phyloP scores from a whole-genome alignment of 306 rosid genomes.

The Lupinus albus region DNA sequence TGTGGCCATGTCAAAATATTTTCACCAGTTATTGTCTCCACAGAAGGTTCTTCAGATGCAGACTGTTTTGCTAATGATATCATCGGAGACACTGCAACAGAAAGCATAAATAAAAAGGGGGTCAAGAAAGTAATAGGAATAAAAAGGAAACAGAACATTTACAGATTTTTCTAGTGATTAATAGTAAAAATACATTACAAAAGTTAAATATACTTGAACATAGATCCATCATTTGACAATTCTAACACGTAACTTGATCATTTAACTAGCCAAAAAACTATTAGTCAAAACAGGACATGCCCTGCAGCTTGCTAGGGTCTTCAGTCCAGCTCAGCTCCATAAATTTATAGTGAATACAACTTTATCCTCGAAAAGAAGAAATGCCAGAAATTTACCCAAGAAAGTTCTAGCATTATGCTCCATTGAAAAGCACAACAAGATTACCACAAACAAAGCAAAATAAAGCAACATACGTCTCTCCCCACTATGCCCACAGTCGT shows the following conservation, averaged over 20 bases:
- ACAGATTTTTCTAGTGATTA: too few relatives aligned
- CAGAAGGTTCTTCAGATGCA: conserved; percentile 79
- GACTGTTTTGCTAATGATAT: conserved; percentile 76
- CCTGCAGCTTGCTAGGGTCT: background rate
- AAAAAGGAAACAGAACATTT: background rate
- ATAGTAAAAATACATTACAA: background rate
- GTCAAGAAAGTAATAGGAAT: conserved; percentile 21
- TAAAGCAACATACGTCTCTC: background rate
- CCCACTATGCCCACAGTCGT: background rate
- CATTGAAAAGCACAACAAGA: background rate
- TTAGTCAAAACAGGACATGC: background rate
- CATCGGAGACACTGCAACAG: conserved; percentile 85
- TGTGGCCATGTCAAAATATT: conserved; percentile 78
- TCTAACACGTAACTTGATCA: background rate
- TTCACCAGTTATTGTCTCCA: conserved; percentile 76
- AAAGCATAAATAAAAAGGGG: conserved; percentile 19
- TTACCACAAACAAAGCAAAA: background rate
- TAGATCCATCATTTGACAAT: conserved; percentile 17
- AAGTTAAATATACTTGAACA: background rate
- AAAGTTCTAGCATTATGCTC: background rate
- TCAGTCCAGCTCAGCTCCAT: too few relatives aligned
- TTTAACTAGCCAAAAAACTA: background rate
- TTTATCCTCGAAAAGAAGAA: background rate
- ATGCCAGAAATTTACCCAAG: background rate
- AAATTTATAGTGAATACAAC: background rate